phyloP scores from a whole-genome alignment of 306 rosid species.

The Cucumis melo region DNA sequence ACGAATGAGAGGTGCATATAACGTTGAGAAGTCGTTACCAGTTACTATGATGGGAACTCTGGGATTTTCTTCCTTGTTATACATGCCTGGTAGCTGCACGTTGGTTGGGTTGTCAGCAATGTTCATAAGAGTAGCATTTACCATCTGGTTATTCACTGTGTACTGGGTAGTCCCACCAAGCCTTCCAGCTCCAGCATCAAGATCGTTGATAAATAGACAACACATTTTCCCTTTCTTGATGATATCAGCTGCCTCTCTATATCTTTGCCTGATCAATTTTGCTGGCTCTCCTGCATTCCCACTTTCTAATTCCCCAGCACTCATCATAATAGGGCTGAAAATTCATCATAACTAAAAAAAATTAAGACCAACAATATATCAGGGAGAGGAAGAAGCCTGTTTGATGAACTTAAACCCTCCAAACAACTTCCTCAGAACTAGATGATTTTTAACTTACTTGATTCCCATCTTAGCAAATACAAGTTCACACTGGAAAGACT shows the following conservation, averaged over 20 bases:
- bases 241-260: slow-evolving; percentile 71
- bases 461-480: slow-evolving; percentile 93
- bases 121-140: slow-evolving; percentile 52
- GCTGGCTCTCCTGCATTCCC: slow-evolving; percentile 97
- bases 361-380: background rate
- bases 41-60: slow-evolving; percentile 38
- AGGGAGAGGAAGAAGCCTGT: background rate
- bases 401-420: background rate
- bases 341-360: slow-evolving; percentile 1
- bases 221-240: slow-evolving; percentile 47
- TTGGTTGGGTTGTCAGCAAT: slow-evolving; percentile 49
- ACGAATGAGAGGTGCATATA: slow-evolving; percentile 52
- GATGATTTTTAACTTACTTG: slow-evolving; percentile 34
- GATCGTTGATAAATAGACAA: slow-evolving; percentile 43
- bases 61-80: slow-evolving; percentile 47
- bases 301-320: slow-evolving; percentile 92
- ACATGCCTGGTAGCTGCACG: slow-evolving; percentile 47
- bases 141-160: slow-evolving; percentile 57
- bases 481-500: slow-evolving; percentile 87
- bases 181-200: slow-evolving; percentile 52
- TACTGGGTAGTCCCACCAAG: slow-evolving; percentile 47
- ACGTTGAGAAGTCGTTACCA: slow-evolving; percentile 46
- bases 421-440: background rate
- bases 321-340: slow-evolving; percentile 76
- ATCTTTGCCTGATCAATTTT: slow-evolving; percentile 73